phyloP scores from a whole-genome alignment of 257 asterid species.

The Solanum appendiculatum region DNA sequence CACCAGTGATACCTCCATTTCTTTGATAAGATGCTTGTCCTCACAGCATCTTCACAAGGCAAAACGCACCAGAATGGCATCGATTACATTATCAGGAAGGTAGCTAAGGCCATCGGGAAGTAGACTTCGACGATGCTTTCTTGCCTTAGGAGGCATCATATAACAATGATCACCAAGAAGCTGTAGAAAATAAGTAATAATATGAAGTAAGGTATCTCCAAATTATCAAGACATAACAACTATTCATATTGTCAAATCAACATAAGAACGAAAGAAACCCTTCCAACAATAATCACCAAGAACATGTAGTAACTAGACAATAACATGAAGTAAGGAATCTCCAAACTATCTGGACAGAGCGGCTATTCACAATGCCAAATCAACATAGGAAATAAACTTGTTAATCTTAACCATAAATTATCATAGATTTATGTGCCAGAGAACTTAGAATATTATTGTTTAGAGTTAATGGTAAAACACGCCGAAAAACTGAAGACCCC shows the following conservation, averaged over 20 bases:
- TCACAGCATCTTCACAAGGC: background rate
- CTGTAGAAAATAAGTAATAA: background rate
- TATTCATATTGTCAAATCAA: background rate
- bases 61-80: background rate
- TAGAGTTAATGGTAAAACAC: too few relatives aligned
- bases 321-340: background rate
- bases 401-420: too few relatives aligned
- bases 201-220: background rate
- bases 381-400: background rate
- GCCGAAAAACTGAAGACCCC: background rate
- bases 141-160: background rate
- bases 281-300: background rate
- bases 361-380: background rate
- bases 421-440: too few relatives aligned
- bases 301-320: background rate
- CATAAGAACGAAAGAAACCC: background rate
- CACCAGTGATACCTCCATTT: background rate
- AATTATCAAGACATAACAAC: background rate
- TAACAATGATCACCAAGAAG: background rate
- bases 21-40: background rate
- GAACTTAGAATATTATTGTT: too few relatives aligned
- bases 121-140: background rate
- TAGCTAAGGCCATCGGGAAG: background rate
- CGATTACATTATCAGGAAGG: background rate
- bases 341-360: background rate